A percentile compares a stretch with the other conserved stretches of the same genome.
phyloP scores from a whole-genome alignment of 441 rosid species.

The Brassica hybrid region DNA sequence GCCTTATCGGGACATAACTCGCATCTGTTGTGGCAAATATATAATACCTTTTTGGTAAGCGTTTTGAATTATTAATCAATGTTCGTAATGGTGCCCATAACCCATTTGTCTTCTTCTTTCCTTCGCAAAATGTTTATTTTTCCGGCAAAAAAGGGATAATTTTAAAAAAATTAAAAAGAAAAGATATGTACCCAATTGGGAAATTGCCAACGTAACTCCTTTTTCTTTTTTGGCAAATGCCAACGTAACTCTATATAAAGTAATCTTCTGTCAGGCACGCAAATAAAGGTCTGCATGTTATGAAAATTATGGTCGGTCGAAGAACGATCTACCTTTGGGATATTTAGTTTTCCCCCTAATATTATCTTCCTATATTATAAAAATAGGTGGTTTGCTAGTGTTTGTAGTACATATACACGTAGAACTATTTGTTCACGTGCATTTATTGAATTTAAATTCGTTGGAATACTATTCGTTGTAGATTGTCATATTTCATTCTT shows the following conservation, averaged over 20 bases:
- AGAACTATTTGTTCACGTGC: too few species aligned
- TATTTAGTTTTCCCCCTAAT: not conserved
- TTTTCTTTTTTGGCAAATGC: too few species aligned
- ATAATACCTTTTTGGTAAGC: not conserved
- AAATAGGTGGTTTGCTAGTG: constrained; percentile 6
- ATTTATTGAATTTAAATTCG: not conserved
- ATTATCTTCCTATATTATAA: constrained; percentile 9
- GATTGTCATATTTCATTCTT: constrained; percentile 1
- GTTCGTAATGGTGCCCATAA: constrained; percentile 39
- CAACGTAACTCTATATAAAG: constrained; percentile 35
- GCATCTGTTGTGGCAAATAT: constrained; percentile 40
- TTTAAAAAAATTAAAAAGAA: constrained; percentile 4
- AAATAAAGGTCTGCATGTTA: constrained; percentile 42
- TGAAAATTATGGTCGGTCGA: constrained; percentile 33
- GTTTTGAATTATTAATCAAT: constrained; percentile 20
- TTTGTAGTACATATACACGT: too few species aligned
- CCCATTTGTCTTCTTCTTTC: constrained; percentile 25
- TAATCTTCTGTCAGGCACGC: constrained; percentile 41
- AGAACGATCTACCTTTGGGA: constrained; percentile 29
- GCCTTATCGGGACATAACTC: constrained; percentile 42
- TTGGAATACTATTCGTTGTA: not conserved
- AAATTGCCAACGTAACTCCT: constrained; percentile 36
- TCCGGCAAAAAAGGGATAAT: not conserved
- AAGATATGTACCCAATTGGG: constrained; percentile 35
- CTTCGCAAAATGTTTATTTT: not conserved